Base-by-base conservation (phyloP, 805 yeast species). In the Pichia rugopelliculosa region DNA sequence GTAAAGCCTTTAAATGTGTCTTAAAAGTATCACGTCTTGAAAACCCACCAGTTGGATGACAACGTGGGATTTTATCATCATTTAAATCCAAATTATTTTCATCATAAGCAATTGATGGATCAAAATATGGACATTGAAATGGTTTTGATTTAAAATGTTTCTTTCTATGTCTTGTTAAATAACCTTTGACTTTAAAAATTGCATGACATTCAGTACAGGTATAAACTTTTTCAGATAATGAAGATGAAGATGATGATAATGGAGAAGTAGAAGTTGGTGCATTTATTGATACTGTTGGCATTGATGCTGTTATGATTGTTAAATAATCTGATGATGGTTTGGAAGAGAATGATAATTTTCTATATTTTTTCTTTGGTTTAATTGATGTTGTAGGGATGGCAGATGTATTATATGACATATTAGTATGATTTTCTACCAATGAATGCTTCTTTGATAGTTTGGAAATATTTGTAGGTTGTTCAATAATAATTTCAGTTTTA, bases 1-100 rank as follows among this genome's bases (percentile, higher is more conserved):
- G 83, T 47, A 78, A 63, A 9, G 80, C 72, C 55, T 76, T 77
- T 45, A 77, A 66, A 58, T 77, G 83, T 2, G 79, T 77, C 55
- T 76, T 76, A 59, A 74, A 76, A 7, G 83, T 77, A 57, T 77
- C 83, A 56, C 82, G 67, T 56, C 83, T 66, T 6, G 82, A 75
- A 55, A 77, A 77, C 4, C 79, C 80, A 7, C 82, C 83, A 21
- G 72, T 74, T 18, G 79, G 75, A 56, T 77, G 82, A 52, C 83
- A 77, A 51, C 71, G 68, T 44, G 68, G 58, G 2, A 66, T 66
- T 15, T 41, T 17, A 15, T 26, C 26, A 23, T 27, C 15, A 34
- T 30, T 17, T 41, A 39, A 15, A 23, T 36, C 36, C 20, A 39
- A 12, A 17, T 8, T 23, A 6, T 45, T 18, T 24, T 26, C 41